Evolutionary conservation across 2,329 filamentous ascomycete species (phyloP).

Genomic region (Zymoseptoria crescenta): DNA sequence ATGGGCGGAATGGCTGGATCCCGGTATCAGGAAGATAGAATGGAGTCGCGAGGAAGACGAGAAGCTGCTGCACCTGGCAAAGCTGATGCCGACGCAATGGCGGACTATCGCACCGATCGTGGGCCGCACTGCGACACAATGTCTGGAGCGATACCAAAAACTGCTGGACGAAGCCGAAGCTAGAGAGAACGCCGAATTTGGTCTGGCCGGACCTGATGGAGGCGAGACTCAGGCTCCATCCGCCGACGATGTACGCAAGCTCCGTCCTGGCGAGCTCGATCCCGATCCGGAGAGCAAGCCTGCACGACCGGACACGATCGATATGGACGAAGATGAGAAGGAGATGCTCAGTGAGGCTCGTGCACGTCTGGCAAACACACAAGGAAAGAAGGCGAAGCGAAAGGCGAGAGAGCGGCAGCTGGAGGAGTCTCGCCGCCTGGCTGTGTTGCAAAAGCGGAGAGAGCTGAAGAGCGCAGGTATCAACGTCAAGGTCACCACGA

Average conservation of each 20-base stretch:
- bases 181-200: conserved; percentile 71
- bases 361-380: conserved; percentile 91
- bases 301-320: conserved; percentile 89
- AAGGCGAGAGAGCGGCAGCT: conserved; percentile 94
- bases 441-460: conserved; percentile 85
- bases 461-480: conserved; percentile 97
- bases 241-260: conserved; percentile 80
- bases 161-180: conserved; percentile 92
- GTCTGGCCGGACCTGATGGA: conserved; percentile 75
- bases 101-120: conserved; percentile 96
- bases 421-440: conserved; percentile 85
- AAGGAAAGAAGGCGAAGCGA: conserved; percentile 97
- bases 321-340: conserved; percentile 98
- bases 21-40: conserved; percentile 95
- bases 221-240: conserved; percentile 80
- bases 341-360: conserved; percentile 98
- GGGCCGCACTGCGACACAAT: conserved; percentile 92
- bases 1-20: conserved; percentile 98
- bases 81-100: conserved; percentile 99
- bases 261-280: conserved; percentile 82
- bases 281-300: conserved; percentile 97
- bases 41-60: conserved; percentile 99
- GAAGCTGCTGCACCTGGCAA: conserved; percentile 90
- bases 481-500: conserved; percentile 88
- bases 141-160: conserved; percentile 93